These are phyloP conservation scores for Suillus variegatus DNA, from an alignment of 768 basidiomycete genomes.

Conservation along the genomic window DNA sequence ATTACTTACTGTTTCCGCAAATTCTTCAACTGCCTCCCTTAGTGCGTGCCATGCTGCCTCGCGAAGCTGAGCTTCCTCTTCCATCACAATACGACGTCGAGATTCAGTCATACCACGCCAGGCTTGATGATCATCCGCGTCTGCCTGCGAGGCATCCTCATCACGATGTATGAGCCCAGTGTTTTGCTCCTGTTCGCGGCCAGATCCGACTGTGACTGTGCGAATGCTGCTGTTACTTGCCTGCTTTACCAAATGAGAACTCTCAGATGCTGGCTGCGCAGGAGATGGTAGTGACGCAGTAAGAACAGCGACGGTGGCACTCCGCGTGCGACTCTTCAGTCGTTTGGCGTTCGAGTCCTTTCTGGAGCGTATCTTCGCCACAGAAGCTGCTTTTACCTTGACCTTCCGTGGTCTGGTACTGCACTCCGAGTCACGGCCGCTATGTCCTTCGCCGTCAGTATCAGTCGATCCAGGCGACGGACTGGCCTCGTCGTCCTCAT, in stretches of 20 bases:
- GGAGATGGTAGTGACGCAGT: slow-evolving; percentile 38
- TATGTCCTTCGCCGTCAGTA: slow-evolving; percentile 51
- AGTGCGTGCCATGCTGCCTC: slow-evolving; percentile 61
- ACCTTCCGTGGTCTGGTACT: slow-evolving; percentile 8
- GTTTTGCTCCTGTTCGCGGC: slow-evolving; percentile 37
- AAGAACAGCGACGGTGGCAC: slow-evolving; percentile 67
- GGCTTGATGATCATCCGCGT: slow-evolving; percentile 15
- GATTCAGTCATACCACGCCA: slow-evolving; percentile 30
- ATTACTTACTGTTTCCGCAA: slow-evolving; percentile 56
- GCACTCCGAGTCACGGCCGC: slow-evolving; percentile 27
- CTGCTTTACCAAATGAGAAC: slow-evolving; percentile 36
- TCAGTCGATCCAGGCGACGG: slow-evolving; percentile 64
- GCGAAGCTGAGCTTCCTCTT: slow-evolving; percentile 52
- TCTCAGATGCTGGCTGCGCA: not conserved
- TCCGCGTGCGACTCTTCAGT: slow-evolving; percentile 51
- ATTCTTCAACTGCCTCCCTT: slow-evolving; percentile 56
- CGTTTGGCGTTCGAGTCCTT: slow-evolving; percentile 28
- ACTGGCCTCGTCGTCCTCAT: slow-evolving; percentile 53
- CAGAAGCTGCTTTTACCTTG: slow-evolving; percentile 23
- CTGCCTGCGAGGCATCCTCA: slow-evolving; percentile 27
- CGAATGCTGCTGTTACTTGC: slow-evolving; percentile 68
- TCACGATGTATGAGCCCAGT: slow-evolving; percentile 20
- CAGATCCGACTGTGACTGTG: slow-evolving; percentile 65
- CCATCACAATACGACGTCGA: slow-evolving; percentile 30
- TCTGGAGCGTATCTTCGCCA: slow-evolving; percentile 32